Evolutionary conservation across 768 basidiomycete species (phyloP), one percentile per base, ranked within the genome.

Genomic region (Phanerochaete sordida): DNA sequence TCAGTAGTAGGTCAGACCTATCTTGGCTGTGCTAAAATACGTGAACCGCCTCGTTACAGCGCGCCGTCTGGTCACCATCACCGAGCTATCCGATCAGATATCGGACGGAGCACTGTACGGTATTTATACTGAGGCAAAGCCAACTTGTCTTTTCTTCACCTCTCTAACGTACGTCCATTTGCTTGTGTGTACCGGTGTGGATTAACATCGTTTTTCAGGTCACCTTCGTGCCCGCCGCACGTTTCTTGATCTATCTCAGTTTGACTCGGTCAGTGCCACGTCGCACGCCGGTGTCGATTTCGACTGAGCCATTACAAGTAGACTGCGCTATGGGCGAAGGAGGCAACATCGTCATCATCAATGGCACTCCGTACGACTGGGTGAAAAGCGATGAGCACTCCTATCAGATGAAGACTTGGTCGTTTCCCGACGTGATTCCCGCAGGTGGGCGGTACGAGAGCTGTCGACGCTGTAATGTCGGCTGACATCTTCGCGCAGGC

Each of bases 381-480:
- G 35, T 30, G 24, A 35, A 55, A 24, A 56, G 46, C 33, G 13
- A 43, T 16, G 24, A 15, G 4, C 43, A 55, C 23, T 46, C 43
- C 44, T 47, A 60, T 30, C 59, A 60, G 35, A 60, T 60, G 59
- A 35, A 60, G 21, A 43, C 45, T 6, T 60, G 59, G 59, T 27
- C 26, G 19, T 60, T 60, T 24, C 45, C 51, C 19, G 48, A 56
- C 24, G 33, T 47, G 3, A 37, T 60, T 21, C 59, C 59, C 11
- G 53, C 51, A 55, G 52, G 59, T 60, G 27, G 12, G 30, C 35
- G 21, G 3, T 16, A 43, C 19, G 8, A 9, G 19, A 43, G 19
- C n/a, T 50, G 12, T 27, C 2, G 16, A 30, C 49, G 19, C 12
- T n/a, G n/a, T n/a, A n/a, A n/a, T n/a, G n/a, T n/a, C n/a, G n/a